These are phyloP conservation scores for Circinella umbellata DNA, from an alignment of 371 early-diverging fungal genomes.

Conservation along the genomic window DNA sequence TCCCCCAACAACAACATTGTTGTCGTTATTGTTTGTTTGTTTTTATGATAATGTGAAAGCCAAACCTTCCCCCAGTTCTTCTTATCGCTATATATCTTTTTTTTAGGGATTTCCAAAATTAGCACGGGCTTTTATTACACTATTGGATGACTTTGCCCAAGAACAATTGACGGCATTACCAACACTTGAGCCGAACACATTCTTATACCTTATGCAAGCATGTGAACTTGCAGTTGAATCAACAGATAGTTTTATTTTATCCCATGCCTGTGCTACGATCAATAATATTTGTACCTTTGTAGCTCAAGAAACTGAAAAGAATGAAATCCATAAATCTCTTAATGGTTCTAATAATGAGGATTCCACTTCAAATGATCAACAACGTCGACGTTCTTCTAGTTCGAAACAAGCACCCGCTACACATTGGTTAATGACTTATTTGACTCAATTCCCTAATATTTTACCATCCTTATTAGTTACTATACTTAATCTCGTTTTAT, in stretches of 20 bases:
- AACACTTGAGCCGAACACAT: conserved; percentile 52
- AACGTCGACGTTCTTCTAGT: conserved; percentile 16
- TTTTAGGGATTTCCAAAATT: conserved; percentile 70
- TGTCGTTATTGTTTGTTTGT: too few species aligned
- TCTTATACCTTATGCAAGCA: conserved; percentile 66
- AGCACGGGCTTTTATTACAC: conserved; percentile 57
- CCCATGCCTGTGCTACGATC: conserved; percentile 74
- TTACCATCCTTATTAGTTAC: conserved; percentile 66
- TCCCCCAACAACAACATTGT: neutral
- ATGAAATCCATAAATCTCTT: conserved; percentile 8
- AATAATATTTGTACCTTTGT: conserved; percentile 76
- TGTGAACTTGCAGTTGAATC: conserved; percentile 65
- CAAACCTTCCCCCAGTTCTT: too few species aligned
- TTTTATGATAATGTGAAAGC: too few species aligned
- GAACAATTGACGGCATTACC: conserved; percentile 71
- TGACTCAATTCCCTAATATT: conserved; percentile 59
- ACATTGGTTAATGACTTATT: conserved; percentile 63
- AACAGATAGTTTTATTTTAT: conserved; percentile 58
- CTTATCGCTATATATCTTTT: neutral
- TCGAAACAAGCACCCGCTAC: conserved; percentile 19
- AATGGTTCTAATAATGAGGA: neutral
- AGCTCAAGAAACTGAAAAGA: conserved; percentile 64
- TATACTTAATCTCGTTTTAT: conserved; percentile 74
- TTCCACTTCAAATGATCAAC: conserved; percentile 10
- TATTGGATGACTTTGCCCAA: conserved; percentile 67